These are phyloP conservation scores for Globisporangium perplexum DNA, from an alignment of 352 stramenopile species.

Conservation along the genomic window DNA sequence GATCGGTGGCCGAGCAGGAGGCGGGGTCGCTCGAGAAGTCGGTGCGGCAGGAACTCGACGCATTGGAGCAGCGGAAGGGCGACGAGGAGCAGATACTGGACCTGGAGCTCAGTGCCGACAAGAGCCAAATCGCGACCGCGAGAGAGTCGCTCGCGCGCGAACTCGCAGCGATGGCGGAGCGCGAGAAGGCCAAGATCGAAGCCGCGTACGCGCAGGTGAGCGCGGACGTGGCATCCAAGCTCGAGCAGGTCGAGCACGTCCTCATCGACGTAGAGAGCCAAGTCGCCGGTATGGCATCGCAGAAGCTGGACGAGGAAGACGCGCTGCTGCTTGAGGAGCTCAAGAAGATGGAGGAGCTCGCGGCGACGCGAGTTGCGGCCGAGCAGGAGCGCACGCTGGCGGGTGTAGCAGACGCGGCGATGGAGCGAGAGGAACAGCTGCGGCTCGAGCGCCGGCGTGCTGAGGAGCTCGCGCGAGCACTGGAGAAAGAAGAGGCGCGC, in stretches of 20 bases:
- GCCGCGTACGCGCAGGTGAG: not conserved
- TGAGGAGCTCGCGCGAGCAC: conserved; percentile 12
- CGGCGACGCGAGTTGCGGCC: not conserved
- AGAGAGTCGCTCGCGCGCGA: conserved; percentile 12
- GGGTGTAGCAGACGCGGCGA: not conserved
- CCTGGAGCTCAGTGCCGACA: conserved; percentile 9
- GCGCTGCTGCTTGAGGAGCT: conserved; percentile 12
- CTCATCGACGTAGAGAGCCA: conserved; percentile 1
- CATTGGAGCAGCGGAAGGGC: conserved; percentile 9
- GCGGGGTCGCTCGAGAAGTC: conserved; percentile 1
- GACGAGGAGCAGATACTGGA: conserved; percentile 5
- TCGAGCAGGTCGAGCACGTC: conserved; percentile 3
- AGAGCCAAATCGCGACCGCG: conserved; percentile 3
- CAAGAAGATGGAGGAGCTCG: conserved; percentile 6
- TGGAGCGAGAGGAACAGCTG: conserved; percentile 3
- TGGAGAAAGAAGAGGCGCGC: conserved; percentile 15
- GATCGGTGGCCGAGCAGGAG: conserved; percentile 9
- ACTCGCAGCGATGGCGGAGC: not conserved
- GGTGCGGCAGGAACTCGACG: not conserved
- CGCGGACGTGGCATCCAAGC: conserved; percentile 2
- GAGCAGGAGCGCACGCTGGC: conserved; percentile 6
- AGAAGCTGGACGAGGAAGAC: conserved; percentile 10
- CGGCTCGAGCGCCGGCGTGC: conserved; percentile 7
- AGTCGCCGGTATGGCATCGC: conserved; percentile 1
- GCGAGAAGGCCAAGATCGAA: conserved; percentile 8